Evolutionary conservation across 345 rosid genomes (phyloP).

Genomic region (Eucalyptus virginea): DNA sequence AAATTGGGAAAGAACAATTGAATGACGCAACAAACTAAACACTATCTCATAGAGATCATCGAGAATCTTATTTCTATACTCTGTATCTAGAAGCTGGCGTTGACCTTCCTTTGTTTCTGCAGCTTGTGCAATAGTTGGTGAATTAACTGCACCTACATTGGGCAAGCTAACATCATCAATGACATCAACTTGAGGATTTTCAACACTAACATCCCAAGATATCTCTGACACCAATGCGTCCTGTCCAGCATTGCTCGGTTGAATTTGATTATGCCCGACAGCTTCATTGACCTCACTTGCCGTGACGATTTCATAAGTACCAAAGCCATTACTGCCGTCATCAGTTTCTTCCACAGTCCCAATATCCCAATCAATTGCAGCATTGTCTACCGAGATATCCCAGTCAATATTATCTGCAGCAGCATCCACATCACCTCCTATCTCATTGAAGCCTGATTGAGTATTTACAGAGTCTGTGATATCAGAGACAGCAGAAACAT

Average conservation of each 20-base stretch:
- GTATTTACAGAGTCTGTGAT: conserved; percentile 24
- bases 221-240: conserved; percentile 50
- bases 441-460: conserved; percentile 25
- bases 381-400: conserved; percentile 76
- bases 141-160: conserved; percentile 19
- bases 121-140: conserved; percentile 17
- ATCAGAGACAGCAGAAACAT: conserved; percentile 46
- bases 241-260: conserved; percentile 15
- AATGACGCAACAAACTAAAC: background rate
- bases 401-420: conserved; percentile 63
- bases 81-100: conserved; percentile 83
- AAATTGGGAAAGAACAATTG: background rate
- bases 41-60: conserved; percentile 92
- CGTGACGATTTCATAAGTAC: conserved; percentile 79
- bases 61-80: conserved; percentile 81
- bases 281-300: conserved; percentile 61
- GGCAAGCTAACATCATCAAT: conserved; percentile 31
- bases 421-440: conserved; percentile 29
- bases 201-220: conserved; percentile 89
- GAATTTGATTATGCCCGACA: conserved; percentile 14
- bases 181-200: conserved; percentile 71
- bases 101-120: conserved; percentile 34
- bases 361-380: conserved; percentile 94
- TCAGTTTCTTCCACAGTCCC: conserved; percentile 72
- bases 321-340: conserved; percentile 69